A percentile compares a stretch with the other conserved stretches of the same genome.
Conservation (phyloP, 129 eudicot genomes). For the Flaveria brownii region DNA sequence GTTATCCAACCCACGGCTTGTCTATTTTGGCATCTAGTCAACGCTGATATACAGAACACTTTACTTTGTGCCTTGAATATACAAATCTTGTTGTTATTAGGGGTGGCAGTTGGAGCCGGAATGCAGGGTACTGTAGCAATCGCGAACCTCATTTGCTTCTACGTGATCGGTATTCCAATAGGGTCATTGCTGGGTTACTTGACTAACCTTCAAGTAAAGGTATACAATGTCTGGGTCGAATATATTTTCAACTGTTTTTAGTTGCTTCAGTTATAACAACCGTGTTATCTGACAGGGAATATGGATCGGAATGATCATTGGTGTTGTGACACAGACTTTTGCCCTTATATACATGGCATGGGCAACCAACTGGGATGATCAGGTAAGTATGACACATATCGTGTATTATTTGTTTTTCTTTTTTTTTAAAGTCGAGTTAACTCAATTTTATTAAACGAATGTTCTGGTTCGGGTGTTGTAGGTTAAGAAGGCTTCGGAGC, state of each 20-base stretch:
- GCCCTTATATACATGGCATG: conserved; percentile 54
- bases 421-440: neutral
- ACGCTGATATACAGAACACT: neutral
- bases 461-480: conserved; percentile 2
- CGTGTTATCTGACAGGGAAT: conserved; percentile 48
- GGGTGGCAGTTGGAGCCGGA: conserved; percentile 89
- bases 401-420: neutral
- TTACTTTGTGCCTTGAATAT: neutral
- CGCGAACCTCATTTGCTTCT: conserved; percentile 63
- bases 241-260: conserved; percentile 1
- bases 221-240: conserved; percentile 11
- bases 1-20: neutral
- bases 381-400: conserved; percentile 37
- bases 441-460: no score
- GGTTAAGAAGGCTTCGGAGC: conserved; percentile 50
- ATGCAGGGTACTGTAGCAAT: conserved; percentile 69
- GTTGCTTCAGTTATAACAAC: neutral
- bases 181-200: conserved; percentile 72
- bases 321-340: conserved; percentile 50
- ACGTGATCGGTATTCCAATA: conserved; percentile 65
- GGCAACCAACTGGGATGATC: conserved; percentile 64
- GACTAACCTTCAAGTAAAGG: conserved; percentile 68
- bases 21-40: neutral
- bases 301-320: conserved; percentile 76
- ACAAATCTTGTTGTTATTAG: conserved; percentile 30